Percentiles rank a stretch among this genome's conserved stretches.
Evolutionary conservation across 139 green algal species (phyloP).

Genomic region (Spirogloea muscicola): DNA sequence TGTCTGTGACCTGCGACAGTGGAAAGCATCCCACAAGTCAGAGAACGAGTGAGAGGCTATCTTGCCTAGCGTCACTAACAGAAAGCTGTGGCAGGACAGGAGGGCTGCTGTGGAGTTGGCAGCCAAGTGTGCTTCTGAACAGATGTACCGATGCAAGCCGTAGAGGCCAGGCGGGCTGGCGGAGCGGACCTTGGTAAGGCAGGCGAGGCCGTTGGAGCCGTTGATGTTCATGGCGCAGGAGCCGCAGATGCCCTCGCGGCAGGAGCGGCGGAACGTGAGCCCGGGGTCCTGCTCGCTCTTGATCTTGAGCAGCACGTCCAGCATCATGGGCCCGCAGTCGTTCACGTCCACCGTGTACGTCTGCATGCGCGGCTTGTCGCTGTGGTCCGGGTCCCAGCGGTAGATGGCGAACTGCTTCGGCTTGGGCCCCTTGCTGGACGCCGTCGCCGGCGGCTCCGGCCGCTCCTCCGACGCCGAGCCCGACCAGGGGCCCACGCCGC

Average conservation of each 20-base stretch:
- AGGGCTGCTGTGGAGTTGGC: too few species aligned
- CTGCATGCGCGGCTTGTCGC: conserved; percentile 77
- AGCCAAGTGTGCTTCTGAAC: too few species aligned
- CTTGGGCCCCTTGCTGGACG: neutral
- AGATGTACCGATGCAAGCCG: too few species aligned
- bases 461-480: too few species aligned
- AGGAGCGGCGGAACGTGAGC: conserved; percentile 85
- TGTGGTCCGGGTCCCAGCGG: conserved; percentile 83
- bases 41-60: too few species aligned
- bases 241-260: conserved; percentile 96
- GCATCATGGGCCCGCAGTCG: conserved; percentile 95
- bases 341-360: conserved; percentile 86
- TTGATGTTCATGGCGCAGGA: conserved; percentile 99
- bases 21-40: too few species aligned
- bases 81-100: too few species aligned
- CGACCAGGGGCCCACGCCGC: too few species aligned
- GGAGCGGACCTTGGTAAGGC: conserved; percentile 80
- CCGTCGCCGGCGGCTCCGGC: too few species aligned
- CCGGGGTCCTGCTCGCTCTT: conserved; percentile 95
- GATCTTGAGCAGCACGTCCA: conserved; percentile 98
- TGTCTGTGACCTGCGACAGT: too few species aligned
- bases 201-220: conserved; percentile 92
- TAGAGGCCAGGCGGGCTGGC: too few species aligned
- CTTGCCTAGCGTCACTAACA: too few species aligned
- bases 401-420: conserved; percentile 85